These are phyloP conservation scores for Alopecurus myosuroides DNA, from an alignment of 176 grass and related monocot genomes.

Conservation along the genomic window DNA sequence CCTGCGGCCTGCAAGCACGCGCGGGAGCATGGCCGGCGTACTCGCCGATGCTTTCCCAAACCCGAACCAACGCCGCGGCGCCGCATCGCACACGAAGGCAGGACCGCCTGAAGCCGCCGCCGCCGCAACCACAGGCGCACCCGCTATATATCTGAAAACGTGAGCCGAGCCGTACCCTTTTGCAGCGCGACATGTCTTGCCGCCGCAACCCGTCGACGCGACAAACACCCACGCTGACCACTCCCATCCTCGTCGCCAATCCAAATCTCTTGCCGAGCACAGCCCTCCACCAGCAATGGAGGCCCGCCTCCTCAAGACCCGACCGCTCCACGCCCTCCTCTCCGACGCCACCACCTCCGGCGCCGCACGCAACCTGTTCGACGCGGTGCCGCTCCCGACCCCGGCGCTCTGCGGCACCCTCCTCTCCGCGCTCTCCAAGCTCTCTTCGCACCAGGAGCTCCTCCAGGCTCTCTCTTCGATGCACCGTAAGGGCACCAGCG, in stretches of 20 bases:
- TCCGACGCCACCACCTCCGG: conserved; percentile 20
- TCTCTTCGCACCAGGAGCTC: conserved; percentile 52
- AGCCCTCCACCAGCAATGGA: conserved; percentile 22
- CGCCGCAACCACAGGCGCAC: not conserved
- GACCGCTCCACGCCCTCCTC: conserved; percentile 39
- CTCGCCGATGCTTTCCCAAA: not conserved
- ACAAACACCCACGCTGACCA: conserved; percentile 2
- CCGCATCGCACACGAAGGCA: not conserved
- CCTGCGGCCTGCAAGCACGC: too few species aligned
- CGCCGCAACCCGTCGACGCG: not conserved
- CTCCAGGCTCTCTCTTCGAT: conserved; percentile 42
- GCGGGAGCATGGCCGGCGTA: not conserved
- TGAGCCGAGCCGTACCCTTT: not conserved
- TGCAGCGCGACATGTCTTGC: conserved; percentile 17
- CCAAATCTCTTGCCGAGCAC: not conserved
- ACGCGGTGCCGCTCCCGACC: conserved; percentile 45
- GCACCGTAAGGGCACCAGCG: conserved; percentile 21
- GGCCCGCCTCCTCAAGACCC: conserved; percentile 43
- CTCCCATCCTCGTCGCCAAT: not conserved
- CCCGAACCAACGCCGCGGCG: not conserved
- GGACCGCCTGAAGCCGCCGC: not conserved
- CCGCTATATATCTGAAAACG: not conserved
- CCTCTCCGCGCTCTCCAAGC: conserved; percentile 49
- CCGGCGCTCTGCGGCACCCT: conserved; percentile 35
- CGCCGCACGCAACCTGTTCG: conserved; percentile 65